A percentile compares a stretch with the other conserved stretches of the same genome.
phyloP scores from a whole-genome alignment of 164 flowering plant species.

The Protea cynaroides region DNA sequence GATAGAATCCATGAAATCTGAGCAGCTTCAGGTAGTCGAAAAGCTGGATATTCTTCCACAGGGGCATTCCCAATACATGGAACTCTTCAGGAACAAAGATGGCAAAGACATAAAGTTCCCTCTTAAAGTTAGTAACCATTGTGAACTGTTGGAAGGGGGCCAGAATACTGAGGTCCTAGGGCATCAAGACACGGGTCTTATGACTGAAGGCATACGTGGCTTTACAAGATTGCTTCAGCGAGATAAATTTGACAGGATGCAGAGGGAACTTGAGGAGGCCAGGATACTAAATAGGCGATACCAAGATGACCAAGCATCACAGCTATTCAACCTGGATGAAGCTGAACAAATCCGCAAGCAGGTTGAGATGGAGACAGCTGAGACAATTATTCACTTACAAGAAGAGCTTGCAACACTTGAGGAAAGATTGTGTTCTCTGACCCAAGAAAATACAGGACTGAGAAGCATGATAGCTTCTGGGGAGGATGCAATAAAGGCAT shows the following conservation, averaged over 20 bases:
- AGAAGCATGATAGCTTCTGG: slow-evolving; percentile 33
- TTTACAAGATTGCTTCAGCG: slow-evolving; percentile 17
- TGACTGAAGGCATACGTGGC: slow-evolving; percentile 15
- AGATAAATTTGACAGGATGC: slow-evolving; percentile 34
- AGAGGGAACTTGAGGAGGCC: slow-evolving; percentile 43
- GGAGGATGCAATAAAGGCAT: slow-evolving; percentile 40
- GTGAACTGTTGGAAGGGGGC: slow-evolving; percentile 5
- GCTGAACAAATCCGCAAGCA: slow-evolving; percentile 44
- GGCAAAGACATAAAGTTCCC: slow-evolving; percentile 9
- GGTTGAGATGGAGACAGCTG: slow-evolving; percentile 61
- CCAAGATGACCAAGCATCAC: slow-evolving; percentile 37
- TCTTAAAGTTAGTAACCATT: slow-evolving; percentile 10
- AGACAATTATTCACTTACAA: slow-evolving; percentile 62
- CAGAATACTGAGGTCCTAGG: slow-evolving; percentile 4
- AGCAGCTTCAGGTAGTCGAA: slow-evolving; percentile 31
- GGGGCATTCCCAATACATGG: slow-evolving; percentile 27
- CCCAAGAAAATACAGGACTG: slow-evolving; percentile 47
- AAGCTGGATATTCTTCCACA: slow-evolving; percentile 35
- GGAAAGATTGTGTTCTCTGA: slow-evolving; percentile 29
- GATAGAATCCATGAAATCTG: slow-evolving; percentile 40
- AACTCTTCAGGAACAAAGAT: slow-evolving; percentile 23
- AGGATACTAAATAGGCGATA: slow-evolving; percentile 33
- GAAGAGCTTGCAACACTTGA: slow-evolving; percentile 56
- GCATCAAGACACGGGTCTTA: slow-evolving; percentile 12
- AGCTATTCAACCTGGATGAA: slow-evolving; percentile 31